These are phyloP conservation scores for Tirmania nivea DNA, from an alignment of 495 filamentous ascomycete species.

Conservation along the genomic window DNA sequence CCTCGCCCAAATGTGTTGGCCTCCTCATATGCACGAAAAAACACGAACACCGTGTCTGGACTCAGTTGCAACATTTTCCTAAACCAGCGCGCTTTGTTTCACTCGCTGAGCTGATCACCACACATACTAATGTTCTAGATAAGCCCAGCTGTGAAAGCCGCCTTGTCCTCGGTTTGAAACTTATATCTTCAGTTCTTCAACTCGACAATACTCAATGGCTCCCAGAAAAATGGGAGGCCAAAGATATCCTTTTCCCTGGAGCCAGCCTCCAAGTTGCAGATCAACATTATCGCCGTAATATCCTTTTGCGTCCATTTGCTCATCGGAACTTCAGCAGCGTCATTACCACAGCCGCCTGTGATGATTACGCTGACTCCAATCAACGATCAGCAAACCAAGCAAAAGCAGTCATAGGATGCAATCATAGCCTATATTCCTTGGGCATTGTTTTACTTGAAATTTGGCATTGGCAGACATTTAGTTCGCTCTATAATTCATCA, in stretches of 20 bases:
- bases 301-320: not conserved
- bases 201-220: not conserved
- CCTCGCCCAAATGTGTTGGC: too few species aligned
- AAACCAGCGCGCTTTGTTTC: too few species aligned
- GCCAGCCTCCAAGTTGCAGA: too few species aligned
- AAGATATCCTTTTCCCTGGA: not conserved
- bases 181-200: not conserved
- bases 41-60: too few species aligned
- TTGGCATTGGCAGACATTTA: not conserved
- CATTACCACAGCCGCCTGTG: too few species aligned
- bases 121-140: not conserved
- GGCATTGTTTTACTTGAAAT: too few species aligned
- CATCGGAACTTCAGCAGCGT: not conserved
- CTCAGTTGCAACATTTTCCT: too few species aligned
- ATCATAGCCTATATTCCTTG: not conserved
- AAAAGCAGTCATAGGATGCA: not conserved
- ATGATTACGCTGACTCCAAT: too few species aligned
- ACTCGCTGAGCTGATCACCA: not conserved
- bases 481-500: not conserved
- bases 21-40: too few species aligned
- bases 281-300: not conserved
- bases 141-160: not conserved
- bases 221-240: not conserved
- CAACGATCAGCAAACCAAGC: too few species aligned
- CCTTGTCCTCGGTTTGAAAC: not conserved